Base-by-base conservation (phyloP, 257 asterid species). In the Thymus mandschuricus region DNA sequence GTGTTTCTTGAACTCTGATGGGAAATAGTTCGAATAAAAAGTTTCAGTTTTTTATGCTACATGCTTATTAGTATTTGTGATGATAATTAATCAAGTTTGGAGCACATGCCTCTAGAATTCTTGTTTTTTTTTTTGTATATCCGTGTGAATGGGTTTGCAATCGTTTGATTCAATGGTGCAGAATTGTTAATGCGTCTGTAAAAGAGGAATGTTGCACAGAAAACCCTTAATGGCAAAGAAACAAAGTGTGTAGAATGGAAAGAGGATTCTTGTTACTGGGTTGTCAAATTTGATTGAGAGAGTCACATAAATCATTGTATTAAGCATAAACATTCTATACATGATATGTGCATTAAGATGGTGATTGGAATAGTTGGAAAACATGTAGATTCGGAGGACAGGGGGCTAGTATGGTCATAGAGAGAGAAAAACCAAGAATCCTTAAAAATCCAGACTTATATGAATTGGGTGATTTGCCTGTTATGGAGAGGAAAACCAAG, bases 141-240 rank as follows among this genome's bases (percentile, higher is more conserved):
- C 34, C 72, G 48, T 72, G 65, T 2, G 30, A 31, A 60, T 79
- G 71, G 67, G 75, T 64, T 83, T 80, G 54, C 45, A 71, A 77
- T 77, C 68, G 66, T 55, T 65, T 67, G 77, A 49, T 66, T 76
- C 56, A 30, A 35, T 49, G 10, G 60, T 68, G 77, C 3, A 68
- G 45, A 69, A 57, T 66, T 62, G 54, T n/a, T 21, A 33, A 56
- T 62, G 30, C 69, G 66, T 71, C 33, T 52, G 50, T 41, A 12
- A 33, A 46, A 61, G 71, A 60, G 70, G 68, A 64, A 73, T 63
- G 73, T 34, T 73, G 72, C 60, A 44, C 52, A 30, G 54, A 68
- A 76, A 82, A 76, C 62, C 80, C 76, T 75, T 46, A 35, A 60
- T 69, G 51, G 21, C 13, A 55, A 55, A 12, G 0, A 71, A 48